Evolutionary conservation across 164 flowering plant genomes (phyloP).

Genomic region (Vitis amurensis): DNA sequence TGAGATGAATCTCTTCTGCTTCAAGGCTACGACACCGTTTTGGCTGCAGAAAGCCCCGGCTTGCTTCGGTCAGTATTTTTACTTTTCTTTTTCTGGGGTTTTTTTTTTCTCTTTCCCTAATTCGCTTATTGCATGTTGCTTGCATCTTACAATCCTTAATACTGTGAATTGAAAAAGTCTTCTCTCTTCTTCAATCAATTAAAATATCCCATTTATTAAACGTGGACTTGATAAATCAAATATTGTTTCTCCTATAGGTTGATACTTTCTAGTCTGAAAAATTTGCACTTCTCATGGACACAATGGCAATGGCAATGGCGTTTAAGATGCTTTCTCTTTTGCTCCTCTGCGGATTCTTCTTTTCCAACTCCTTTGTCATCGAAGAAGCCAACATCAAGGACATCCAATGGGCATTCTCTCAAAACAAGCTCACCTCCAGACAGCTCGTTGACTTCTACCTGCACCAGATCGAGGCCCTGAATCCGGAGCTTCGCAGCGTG

Average conservation of each 20-base stretch:
- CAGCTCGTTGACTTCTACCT: constrained; percentile 42
- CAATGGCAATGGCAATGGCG: too few relatives aligned
- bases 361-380: constrained; percentile 9
- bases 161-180: too few relatives aligned
- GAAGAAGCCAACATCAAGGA: constrained; percentile 34
- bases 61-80: constrained; percentile 71
- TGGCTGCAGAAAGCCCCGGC: constrained; percentile 72
- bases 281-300: too few relatives aligned
- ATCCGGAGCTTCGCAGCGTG: constrained; percentile 36
- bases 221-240: too few relatives aligned
- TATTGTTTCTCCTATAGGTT: too few relatives aligned
- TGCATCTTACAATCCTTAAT: too few relatives aligned
- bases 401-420: constrained; percentile 34
- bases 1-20: constrained; percentile 32
- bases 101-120: background rate
- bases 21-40: constrained; percentile 42
- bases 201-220: too few relatives aligned
- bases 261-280: too few relatives aligned
- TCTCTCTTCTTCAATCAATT: too few relatives aligned
- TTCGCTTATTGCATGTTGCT: background rate
- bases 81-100: background rate
- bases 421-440: constrained; percentile 38
- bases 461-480: constrained; percentile 25
- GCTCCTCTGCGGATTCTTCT: too few relatives aligned
- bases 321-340: too few relatives aligned